Evolutionary conservation across 768 basidiomycete species (phyloP).

Genomic region (Hygrophoropsis aurantiaca): DNA sequence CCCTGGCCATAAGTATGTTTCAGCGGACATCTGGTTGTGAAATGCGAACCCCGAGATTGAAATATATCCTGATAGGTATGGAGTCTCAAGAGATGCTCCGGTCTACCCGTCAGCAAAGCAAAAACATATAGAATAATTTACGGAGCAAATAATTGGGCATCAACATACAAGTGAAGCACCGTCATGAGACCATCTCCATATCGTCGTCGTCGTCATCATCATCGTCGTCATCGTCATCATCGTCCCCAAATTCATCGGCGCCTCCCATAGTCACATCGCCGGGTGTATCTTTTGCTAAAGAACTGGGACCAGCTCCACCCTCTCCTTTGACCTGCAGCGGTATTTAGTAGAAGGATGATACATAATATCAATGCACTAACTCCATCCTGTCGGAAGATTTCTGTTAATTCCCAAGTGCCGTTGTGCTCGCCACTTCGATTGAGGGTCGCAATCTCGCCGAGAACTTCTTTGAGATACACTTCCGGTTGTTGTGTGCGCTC

Average conservation of each 20-base stretch:
- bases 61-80: too few relatives aligned
- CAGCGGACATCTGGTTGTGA: too few relatives aligned
- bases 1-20: too few relatives aligned
- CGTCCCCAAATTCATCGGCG: conserved; percentile 45
- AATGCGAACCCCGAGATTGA: too few relatives aligned
- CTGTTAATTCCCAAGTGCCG: conserved; percentile 78
- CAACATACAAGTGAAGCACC: background rate
- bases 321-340: conserved; percentile 43
- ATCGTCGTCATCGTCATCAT: conserved; percentile 50
- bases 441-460: conserved; percentile 72
- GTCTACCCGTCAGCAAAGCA: too few relatives aligned
- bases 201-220: conserved; percentile 61
- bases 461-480: conserved; percentile 80
- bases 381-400: conserved; percentile 66
- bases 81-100: too few relatives aligned
- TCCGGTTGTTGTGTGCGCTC: conserved; percentile 86
- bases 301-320: conserved; percentile 42
- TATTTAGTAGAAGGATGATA: conserved; percentile 5
- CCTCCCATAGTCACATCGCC: conserved; percentile 38
- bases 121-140: conserved; percentile 1
- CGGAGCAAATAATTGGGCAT: too few relatives aligned
- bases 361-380: conserved; percentile 36
- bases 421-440: conserved; percentile 81
- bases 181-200: conserved; percentile 71
- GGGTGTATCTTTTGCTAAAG: conserved; percentile 11